Evolutionary conservation across 305 asterid genomes (phyloP), one percentile per base, ranked within the genome.

Genomic region (Fraxinus platypoda): DNA sequence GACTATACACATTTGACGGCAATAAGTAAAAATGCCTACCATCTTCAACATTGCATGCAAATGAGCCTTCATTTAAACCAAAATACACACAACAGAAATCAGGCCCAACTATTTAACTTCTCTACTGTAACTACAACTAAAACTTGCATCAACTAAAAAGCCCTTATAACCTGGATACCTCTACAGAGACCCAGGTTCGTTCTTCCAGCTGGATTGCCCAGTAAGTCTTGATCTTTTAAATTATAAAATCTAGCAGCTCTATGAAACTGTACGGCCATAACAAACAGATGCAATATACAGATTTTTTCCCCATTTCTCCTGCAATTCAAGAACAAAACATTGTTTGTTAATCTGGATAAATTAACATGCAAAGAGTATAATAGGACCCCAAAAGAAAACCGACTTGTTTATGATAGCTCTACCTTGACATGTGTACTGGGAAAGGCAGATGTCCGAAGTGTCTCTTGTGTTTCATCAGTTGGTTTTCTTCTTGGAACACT

Each of bases 301-400:
- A 90, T 92, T 93, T 62, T 94, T 95, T 2, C 92, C 91, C 98
- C 99, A 95, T 85, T 92, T 95, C 80, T 94, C 99, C 99, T 95
- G 95, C 84, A 82, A 81, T 52, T n/a, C 6, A 30, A 49, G 26
- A 30, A 7, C 33, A 41, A 49, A 6, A 21, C 57, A 3, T 26
- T 34, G 19, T 34, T 43, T 26, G 19, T 34, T 43, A 30, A 70
- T 75, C 19, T 21, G 33, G 1, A 49, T 33, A 34, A 49, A 62
- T 11, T 68, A 68, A 31, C 25, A 28, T 31, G 75, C 43, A 70
- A 31, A 15, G 12, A 31, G 31, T 70, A 30, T 28, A 30, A 15
- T 6, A 30, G 13, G 25, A 6, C n/a, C 13, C 43, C 43, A 6
- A 31, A 70, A 31, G 41, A 33, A 71, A 15, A 15, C 25, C 46